phyloP scores from a whole-genome alignment of 2,329 filamentous ascomycete species.

The Penicillium frequentans region DNA sequence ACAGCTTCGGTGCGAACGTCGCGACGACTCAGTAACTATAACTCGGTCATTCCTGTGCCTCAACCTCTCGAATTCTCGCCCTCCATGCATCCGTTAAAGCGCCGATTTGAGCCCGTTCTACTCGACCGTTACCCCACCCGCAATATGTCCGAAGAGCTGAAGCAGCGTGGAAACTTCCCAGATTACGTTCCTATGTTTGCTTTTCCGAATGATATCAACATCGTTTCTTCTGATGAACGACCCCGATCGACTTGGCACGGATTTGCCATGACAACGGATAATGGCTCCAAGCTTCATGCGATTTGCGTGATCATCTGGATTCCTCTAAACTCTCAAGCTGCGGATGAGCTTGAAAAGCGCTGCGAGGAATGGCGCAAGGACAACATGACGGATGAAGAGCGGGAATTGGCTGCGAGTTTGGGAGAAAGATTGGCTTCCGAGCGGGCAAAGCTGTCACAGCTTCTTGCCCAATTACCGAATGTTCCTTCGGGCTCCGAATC shows the following conservation, averaged over 20 bases:
- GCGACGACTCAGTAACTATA: conserved; percentile 92
- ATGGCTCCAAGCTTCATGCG: conserved; percentile 88
- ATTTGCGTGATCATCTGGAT: conserved; percentile 93
- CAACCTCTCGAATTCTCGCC: conserved; percentile 87
- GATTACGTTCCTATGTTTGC: conserved; percentile 99
- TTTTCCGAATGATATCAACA: conserved; percentile 96
- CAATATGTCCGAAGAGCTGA: conserved; percentile 74
- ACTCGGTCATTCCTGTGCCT: conserved; percentile 92
- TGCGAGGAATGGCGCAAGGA: conserved; percentile 85
- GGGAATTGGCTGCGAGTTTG: conserved; percentile 87
- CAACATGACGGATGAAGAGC: conserved; percentile 98
- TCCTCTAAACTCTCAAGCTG: conserved; percentile 75
- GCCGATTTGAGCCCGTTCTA: conserved; percentile 92
- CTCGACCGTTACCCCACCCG: conserved; percentile 91
- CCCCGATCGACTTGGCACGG: conserved; percentile 98
- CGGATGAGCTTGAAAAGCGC: conserved; percentile 69
- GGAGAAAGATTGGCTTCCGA: conserved; percentile 85
- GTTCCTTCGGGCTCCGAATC: conserved; percentile 77
- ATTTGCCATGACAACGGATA: conserved; percentile 94
- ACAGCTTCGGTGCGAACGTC: conserved; percentile 73
- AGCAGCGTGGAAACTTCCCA: conserved; percentile 81
- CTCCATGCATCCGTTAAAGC: conserved; percentile 92
- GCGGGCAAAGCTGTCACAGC: conserved; percentile 82
- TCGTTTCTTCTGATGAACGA: conserved; percentile 90
- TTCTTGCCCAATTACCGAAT: conserved; percentile 78